phyloP scores from a whole-genome alignment of 2,329 filamentous ascomycete species.

The Curvularia sp. region DNA sequence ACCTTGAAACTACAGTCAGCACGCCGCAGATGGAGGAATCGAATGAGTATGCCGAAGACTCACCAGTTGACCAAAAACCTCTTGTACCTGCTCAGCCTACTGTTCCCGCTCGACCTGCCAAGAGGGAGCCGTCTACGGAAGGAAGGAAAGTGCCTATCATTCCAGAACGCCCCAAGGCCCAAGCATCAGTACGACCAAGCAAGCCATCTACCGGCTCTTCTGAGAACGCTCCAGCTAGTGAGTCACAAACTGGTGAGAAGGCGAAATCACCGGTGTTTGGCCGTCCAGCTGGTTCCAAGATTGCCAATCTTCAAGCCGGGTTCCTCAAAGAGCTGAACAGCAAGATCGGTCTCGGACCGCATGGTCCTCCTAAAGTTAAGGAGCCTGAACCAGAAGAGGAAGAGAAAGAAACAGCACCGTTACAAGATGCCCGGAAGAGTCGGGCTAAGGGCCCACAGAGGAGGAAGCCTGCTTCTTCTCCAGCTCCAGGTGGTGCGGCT shows the following conservation, averaged over 20 bases:
- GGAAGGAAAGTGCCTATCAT: constrained; percentile 62
- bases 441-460: constrained; percentile 87
- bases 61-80: constrained; percentile 41
- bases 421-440: constrained; percentile 88
- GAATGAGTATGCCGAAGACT: constrained; percentile 49
- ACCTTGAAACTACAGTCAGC: constrained; percentile 76
- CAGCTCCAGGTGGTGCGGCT: constrained; percentile 64
- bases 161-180: constrained; percentile 68
- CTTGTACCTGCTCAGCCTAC: constrained; percentile 39
- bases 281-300: constrained; percentile 81
- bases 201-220: constrained; percentile 58
- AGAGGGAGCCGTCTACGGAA: constrained; percentile 54
- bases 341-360: constrained; percentile 84
- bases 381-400: constrained; percentile 67
- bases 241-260: constrained; percentile 51
- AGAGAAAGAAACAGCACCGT: constrained; percentile 72
- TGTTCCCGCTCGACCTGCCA: constrained; percentile 47
- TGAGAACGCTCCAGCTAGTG: constrained; percentile 47
- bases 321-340: constrained; percentile 95
- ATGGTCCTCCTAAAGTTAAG: constrained; percentile 75
- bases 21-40: constrained; percentile 60
- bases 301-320: constrained; percentile 86
- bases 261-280: constrained; percentile 84
- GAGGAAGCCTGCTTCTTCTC: constrained; percentile 69
- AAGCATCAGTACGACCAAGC: constrained; percentile 66